A percentile compares a stretch with the other conserved stretches of the same genome.
Conservation (phyloP, 2,329 filamentous ascomycete genomes). For the Xylaria sp. region DNA sequence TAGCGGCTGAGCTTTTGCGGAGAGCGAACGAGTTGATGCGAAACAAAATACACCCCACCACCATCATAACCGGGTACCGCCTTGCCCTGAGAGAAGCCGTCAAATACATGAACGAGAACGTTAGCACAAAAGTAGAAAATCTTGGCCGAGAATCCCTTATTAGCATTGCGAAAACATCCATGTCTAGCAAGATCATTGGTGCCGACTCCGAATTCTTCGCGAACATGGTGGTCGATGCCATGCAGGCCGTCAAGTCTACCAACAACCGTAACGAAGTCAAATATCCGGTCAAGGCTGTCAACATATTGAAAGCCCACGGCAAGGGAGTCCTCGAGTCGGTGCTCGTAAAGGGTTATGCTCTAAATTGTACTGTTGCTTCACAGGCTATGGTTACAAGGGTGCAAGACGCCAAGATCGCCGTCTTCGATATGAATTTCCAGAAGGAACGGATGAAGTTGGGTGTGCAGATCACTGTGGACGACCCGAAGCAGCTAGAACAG, state of each 20-base stretch:
- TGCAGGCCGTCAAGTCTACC: constrained; percentile 91
- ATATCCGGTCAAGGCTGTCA: constrained; percentile 99
- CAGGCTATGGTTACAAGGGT: constrained; percentile 97
- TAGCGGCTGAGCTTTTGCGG: constrained; percentile 92
- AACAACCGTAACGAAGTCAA: constrained; percentile 92
- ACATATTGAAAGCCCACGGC: constrained; percentile 97
- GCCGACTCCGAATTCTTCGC: constrained; percentile 96
- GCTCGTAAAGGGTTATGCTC: constrained; percentile 92
- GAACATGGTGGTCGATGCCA: constrained; percentile 96
- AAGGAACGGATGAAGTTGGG: constrained; percentile 99
- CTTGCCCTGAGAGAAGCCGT: constrained; percentile 94
- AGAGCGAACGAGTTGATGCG: constrained; percentile 98
- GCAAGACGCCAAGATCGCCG: constrained; percentile 93
- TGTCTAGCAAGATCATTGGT: constrained; percentile 99
- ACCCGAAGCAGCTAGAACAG: constrained; percentile 96
- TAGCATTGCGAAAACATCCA: constrained; percentile 97
- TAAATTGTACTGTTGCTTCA: constrained; percentile 98
- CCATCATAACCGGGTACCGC: constrained; percentile 98
- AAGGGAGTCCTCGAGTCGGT: constrained; percentile 90
- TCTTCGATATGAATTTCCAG: constrained; percentile 97
- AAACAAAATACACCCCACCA: constrained; percentile 99
- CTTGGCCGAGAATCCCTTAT: constrained; percentile 90
- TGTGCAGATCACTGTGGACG: constrained; percentile 97
- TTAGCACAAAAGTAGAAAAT: constrained; percentile 93
- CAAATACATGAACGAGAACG: constrained; percentile 98